Evolutionary conservation across 345 rosid species (phyloP).

Genomic region (Triadica sebifera): DNA sequence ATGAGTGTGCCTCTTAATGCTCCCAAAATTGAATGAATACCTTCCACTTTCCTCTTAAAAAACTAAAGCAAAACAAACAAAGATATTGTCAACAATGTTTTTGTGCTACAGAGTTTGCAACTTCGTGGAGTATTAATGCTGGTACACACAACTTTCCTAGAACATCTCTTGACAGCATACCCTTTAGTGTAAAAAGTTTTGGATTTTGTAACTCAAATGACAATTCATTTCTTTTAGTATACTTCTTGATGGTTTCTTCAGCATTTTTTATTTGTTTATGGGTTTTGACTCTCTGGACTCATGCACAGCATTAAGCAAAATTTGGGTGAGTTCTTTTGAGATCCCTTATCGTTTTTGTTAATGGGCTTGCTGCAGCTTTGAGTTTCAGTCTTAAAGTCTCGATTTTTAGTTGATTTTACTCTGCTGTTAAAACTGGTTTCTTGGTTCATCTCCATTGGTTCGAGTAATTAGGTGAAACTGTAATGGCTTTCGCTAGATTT

Average conservation of each 20-base stretch:
- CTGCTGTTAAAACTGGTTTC: constrained; percentile 26
- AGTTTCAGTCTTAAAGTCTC: not conserved
- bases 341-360: constrained; percentile 2
- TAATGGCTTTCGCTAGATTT: constrained; percentile 20
- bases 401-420: constrained; percentile 10
- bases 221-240: constrained; percentile 26
- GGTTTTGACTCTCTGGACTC: constrained; percentile 19
- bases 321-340: constrained; percentile 10
- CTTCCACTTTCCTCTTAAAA: constrained; percentile 16
- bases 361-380: not conserved
- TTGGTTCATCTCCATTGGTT: constrained; percentile 12
- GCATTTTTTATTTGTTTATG: constrained; percentile 13
- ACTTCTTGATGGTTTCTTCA: not conserved
- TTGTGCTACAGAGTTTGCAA: not conserved
- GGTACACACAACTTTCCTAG: constrained; percentile 4
- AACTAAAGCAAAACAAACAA: constrained; percentile 7
- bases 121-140: constrained; percentile 8
- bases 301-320: constrained; percentile 24
- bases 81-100: constrained; percentile 12
- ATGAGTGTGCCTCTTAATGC: constrained; percentile 28
- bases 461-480: constrained; percentile 4
- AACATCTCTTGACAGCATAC: constrained; percentile 19
- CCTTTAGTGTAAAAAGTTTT: constrained; percentile 3
- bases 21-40: constrained; percentile 20
- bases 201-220: constrained; percentile 18